These are phyloP conservation scores for Globisporangium uncinulatum DNA, from an alignment of 352 stramenopile species.

Conservation along the genomic window DNA sequence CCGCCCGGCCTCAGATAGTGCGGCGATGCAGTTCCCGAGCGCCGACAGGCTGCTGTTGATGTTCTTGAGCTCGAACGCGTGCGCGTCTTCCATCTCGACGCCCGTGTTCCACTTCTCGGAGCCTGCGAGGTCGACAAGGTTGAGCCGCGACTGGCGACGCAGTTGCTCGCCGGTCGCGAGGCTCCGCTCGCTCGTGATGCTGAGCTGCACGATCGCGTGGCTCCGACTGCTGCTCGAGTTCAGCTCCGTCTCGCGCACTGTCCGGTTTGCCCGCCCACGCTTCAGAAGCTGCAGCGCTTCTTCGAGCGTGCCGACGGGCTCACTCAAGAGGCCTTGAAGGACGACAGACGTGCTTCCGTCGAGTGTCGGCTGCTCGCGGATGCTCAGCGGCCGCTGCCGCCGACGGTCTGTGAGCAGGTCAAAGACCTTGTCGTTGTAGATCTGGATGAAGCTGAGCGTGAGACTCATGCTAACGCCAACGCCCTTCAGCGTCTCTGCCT, in stretches of 20 bases:
- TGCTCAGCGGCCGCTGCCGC: conserved; percentile 58
- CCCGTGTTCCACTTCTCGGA: conserved; percentile 85
- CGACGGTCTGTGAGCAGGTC: conserved; percentile 81
- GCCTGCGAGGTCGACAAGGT: conserved; percentile 74
- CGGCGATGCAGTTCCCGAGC: conserved; percentile 89
- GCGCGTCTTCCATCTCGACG: conserved; percentile 59
- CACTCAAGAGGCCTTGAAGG: conserved; percentile 53
- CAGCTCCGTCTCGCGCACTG: conserved; percentile 75
- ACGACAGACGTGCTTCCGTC: conserved; percentile 52
- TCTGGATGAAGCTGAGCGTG: conserved; percentile 88
- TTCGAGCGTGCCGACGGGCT: conserved; percentile 29
- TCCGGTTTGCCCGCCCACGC: conserved; percentile 47
- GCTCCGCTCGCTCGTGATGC: conserved; percentile 42
- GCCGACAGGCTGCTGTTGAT: conserved; percentile 91
- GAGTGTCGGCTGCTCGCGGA: conserved; percentile 53
- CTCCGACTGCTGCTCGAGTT: conserved; percentile 87
- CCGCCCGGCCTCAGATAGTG: conserved; percentile 62
- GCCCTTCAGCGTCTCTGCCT: conserved; percentile 8
- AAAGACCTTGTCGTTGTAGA: conserved; percentile 94
- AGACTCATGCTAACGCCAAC: conserved; percentile 33
- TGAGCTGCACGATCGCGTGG: conserved; percentile 90
- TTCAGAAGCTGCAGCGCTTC: conserved; percentile 53
- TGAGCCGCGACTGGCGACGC: conserved; percentile 47
- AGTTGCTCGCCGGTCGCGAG: conserved; percentile 29
- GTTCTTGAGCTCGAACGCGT: conserved; percentile 78